Percentiles rank a stretch among this genome's conserved stretches.
phyloP scores from a whole-genome alignment of 2,329 filamentous ascomycete genomes.

The Penicillium griseofulvum region DNA sequence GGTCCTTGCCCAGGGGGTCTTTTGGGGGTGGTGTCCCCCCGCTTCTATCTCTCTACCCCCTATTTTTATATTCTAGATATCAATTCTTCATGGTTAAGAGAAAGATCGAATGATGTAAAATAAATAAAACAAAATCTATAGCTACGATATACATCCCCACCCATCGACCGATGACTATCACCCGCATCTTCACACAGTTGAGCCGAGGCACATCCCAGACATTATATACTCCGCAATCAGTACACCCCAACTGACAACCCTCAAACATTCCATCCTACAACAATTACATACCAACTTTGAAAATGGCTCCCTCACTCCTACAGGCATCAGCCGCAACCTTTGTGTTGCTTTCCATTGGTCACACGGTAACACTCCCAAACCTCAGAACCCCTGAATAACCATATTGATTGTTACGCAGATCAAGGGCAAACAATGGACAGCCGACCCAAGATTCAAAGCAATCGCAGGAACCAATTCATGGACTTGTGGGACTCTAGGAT shows the following conservation, averaged over 20 bases:
- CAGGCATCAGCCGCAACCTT: constrained; percentile 21
- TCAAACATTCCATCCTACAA: neutral
- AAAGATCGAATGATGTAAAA: neutral
- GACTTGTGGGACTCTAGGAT: constrained; percentile 25
- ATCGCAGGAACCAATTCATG: constrained; percentile 21
- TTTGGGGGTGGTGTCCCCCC: too few species aligned
- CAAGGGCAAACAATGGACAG: constrained; percentile 22
- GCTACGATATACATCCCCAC: neutral
- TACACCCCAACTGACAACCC: neutral
- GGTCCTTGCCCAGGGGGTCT: too few species aligned
- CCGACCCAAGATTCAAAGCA: constrained; percentile 24
- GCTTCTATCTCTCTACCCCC: neutral
- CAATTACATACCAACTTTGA: neutral
- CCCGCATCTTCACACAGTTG: neutral
- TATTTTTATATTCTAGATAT: neutral
- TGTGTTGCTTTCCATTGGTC: constrained; percentile 21
- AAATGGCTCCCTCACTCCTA: constrained; percentile 16
- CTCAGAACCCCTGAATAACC: neutral
- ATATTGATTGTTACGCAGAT: constrained; percentile 11
- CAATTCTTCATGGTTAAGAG: neutral
- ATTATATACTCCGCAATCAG: neutral
- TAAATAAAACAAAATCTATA: neutral
- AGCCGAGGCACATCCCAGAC: neutral
- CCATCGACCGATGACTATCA: too few species aligned
- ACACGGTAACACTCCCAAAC: constrained; percentile 20